Evolutionary conservation across 1,139 yeast genomes (phyloP).

Genomic region (Pichia sp.): DNA sequence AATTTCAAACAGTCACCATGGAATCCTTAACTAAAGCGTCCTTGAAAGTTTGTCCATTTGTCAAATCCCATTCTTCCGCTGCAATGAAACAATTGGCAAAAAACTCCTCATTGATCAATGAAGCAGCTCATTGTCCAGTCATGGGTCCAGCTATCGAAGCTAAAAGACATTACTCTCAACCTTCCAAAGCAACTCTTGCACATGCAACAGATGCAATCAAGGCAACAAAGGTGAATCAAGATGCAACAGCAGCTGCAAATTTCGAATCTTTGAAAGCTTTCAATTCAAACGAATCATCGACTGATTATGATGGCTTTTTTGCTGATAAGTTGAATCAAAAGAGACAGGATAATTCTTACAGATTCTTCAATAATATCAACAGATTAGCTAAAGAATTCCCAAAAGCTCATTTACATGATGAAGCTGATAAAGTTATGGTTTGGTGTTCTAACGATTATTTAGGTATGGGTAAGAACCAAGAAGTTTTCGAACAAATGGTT

Average conservation of each 20-base stretch:
- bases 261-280: conserved; percentile 24
- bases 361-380: conserved; percentile 94
- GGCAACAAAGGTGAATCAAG: conserved; percentile 25
- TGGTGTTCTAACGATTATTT: conserved; percentile 98
- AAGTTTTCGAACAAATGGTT: conserved; percentile 71
- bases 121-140: conserved; percentile 79
- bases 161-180: conserved; percentile 45
- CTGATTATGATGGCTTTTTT: conserved; percentile 26
- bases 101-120: conserved; percentile 44
- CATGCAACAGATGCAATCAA: conserved; percentile 34
- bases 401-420: conserved; percentile 71
- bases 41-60: conserved; percentile 77
- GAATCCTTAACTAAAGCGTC: conserved; percentile 76
- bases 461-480: conserved; percentile 82
- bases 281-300: conserved; percentile 21
- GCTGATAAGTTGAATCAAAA: conserved; percentile 46
- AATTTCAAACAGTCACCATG: conserved; percentile 36
- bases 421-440: conserved; percentile 82
- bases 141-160: conserved; percentile 69
- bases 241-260: conserved; percentile 31
- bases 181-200: conserved; percentile 47
- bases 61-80: conserved; percentile 58
- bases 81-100: conserved; percentile 48
- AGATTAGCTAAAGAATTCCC: conserved; percentile 93
- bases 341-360: conserved; percentile 83